A percentile compares a stretch with the other conserved stretches of the same genome.
Evolutionary conservation across 495 filamentous ascomycete genomes (phyloP).

Genomic region (Platismatia glauca): DNA sequence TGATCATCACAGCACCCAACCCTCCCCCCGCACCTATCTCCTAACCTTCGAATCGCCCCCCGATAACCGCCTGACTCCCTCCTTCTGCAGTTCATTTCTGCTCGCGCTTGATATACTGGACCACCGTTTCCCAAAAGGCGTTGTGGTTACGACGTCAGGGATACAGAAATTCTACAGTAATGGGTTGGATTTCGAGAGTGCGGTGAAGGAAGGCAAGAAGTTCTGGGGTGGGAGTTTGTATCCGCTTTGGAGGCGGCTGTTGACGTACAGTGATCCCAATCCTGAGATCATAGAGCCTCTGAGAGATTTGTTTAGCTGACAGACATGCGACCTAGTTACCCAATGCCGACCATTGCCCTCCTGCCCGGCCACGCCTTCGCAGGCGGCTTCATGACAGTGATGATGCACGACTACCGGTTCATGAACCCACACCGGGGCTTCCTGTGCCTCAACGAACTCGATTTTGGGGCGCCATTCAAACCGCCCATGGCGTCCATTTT

Average conservation of each 20-base stretch:
- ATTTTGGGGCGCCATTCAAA: conserved; percentile 63
- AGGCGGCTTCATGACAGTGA: conserved; percentile 68
- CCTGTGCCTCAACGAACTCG: conserved; percentile 69
- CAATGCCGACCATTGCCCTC: conserved; percentile 74
- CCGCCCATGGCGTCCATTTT: conserved; percentile 68
- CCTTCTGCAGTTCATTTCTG: conserved; percentile 55
- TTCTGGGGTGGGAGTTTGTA: conserved; percentile 52
- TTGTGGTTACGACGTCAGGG: conserved; percentile 62
- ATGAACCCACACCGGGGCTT: conserved; percentile 60
- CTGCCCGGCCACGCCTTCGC: conserved; percentile 79
- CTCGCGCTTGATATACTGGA: conserved; percentile 67
- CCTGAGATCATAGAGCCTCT: not conserved
- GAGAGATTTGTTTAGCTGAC: not conserved
- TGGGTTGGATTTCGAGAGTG: conserved; percentile 60
- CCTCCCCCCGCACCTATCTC: conserved; percentile 53
- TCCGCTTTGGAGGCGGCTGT: conserved; percentile 47
- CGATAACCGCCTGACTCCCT: conserved; percentile 66
- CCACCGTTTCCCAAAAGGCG: conserved; percentile 54
- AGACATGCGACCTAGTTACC: conserved; percentile 40
- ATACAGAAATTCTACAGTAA: conserved; percentile 78
- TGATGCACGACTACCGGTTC: conserved; percentile 77
- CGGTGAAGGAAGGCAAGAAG: conserved; percentile 32
- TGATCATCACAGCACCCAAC: conserved; percentile 37
- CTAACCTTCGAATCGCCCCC: conserved; percentile 60
- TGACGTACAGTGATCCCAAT: conserved; percentile 42